phyloP scores from a whole-genome alignment of 192 early-diverging fungal genomes.

The Oehlia diaphana region DNA sequence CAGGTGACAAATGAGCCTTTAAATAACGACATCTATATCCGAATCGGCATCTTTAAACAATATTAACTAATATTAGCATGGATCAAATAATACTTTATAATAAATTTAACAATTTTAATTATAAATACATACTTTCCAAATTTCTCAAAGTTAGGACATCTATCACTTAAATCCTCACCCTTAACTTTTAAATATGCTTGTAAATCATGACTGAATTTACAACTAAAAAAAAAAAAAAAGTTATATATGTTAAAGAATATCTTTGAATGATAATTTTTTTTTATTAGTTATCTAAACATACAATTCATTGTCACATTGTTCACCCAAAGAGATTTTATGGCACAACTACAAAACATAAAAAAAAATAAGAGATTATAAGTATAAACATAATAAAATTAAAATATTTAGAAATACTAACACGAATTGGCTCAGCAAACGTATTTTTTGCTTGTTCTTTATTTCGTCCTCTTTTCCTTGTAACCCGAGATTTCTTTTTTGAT shows the following conservation, averaged over 20 bases:
- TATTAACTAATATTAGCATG: background rate
- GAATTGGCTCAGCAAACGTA: background rate
- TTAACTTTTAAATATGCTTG: slow-evolving; percentile 70
- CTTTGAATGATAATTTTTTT: background rate
- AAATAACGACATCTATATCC: slow-evolving; percentile 68
- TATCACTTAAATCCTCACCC: slow-evolving; percentile 68
- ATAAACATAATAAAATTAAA: background rate
- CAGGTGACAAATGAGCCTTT: slow-evolving; percentile 50
- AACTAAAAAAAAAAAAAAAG: slow-evolving; percentile 39
- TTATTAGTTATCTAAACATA: background rate
- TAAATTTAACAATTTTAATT: background rate
- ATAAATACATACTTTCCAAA: slow-evolving; percentile 72
- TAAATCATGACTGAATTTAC: slow-evolving; percentile 82
- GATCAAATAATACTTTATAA: background rate
- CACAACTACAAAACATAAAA: slow-evolving; percentile 1
- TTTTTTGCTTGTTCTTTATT: slow-evolving; percentile 1
- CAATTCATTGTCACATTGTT: background rate
- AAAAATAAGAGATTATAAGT: background rate
- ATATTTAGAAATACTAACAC: background rate
- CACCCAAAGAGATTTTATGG: background rate
- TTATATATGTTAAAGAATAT: background rate
- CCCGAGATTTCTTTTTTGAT: slow-evolving; percentile 2
- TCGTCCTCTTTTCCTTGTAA: slow-evolving; percentile 9
- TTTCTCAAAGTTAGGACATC: slow-evolving; percentile 68
- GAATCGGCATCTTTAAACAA: slow-evolving; percentile 47